Evolutionary conservation across 352 stramenopile genomes (phyloP).

Genomic region (Pythium sukuiense): DNA sequence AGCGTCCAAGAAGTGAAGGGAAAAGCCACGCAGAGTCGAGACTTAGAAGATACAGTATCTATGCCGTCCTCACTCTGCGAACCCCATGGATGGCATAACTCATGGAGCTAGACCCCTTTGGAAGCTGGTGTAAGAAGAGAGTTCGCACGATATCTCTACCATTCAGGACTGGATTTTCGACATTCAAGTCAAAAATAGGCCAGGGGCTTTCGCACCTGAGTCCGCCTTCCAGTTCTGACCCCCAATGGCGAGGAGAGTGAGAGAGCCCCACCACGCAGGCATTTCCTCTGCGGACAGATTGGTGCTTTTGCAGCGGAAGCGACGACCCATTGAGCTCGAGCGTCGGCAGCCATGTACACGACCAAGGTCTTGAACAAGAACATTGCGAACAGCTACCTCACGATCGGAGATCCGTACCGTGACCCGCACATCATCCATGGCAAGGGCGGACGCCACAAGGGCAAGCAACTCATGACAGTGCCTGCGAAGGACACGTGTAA

Average conservation of each 20-base stretch:
- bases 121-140: neutral
- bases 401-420: slow-evolving; percentile 73
- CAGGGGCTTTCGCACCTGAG: neutral
- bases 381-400: slow-evolving; percentile 75
- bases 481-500: slow-evolving; percentile 78
- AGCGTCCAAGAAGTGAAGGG: too few relatives aligned
- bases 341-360: slow-evolving; percentile 52
- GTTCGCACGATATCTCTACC: neutral
- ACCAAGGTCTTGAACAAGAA: slow-evolving; percentile 86
- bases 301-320: slow-evolving; percentile 7
- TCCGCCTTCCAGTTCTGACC: slow-evolving; percentile 16
- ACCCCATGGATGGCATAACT: too few relatives aligned
- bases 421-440: slow-evolving; percentile 73
- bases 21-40: too few relatives aligned
- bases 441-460: slow-evolving; percentile 72
- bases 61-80: too few relatives aligned
- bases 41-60: too few relatives aligned
- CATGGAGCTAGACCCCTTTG: too few relatives aligned
- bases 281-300: slow-evolving; percentile 9
- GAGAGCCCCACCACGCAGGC: neutral
- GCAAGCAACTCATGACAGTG: slow-evolving; percentile 72
- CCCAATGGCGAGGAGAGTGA: neutral
- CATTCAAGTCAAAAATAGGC: slow-evolving; percentile 10
- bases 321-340: neutral
- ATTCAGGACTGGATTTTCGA: neutral